Percentiles rank a stretch among this genome's conserved stretches.
phyloP scores from a whole-genome alignment of 345 rosid genomes.

The Salix viminalis region DNA sequence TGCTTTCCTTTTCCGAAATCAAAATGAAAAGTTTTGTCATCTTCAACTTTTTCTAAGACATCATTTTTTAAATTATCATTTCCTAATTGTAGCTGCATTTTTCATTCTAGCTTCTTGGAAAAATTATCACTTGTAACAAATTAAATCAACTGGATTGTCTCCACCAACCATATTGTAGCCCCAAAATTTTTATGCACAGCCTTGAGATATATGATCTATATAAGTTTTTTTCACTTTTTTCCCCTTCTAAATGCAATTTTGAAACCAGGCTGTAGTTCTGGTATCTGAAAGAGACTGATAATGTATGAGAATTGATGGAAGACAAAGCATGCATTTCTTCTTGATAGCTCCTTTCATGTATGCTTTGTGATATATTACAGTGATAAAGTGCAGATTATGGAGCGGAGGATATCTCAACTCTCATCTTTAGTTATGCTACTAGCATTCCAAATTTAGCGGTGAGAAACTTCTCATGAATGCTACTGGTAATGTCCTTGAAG shows the following conservation, averaged over 20 bases:
- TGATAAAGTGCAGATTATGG: constrained; percentile 46
- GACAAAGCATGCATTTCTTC: background rate
- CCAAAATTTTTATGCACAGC: background rate
- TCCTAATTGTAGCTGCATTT: background rate
- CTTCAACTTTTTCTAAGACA: background rate
- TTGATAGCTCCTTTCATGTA: background rate
- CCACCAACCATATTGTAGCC: background rate
- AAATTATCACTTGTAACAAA: background rate
- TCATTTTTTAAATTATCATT: background rate
- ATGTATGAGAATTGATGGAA: background rate
- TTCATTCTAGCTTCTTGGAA: background rate
- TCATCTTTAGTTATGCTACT: constrained; percentile 53
- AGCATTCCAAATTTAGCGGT: constrained; percentile 62
- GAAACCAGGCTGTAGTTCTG: background rate
- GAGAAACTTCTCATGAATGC: constrained; percentile 55
- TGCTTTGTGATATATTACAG: background rate
- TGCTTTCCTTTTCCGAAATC: background rate
- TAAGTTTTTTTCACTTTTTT: background rate
- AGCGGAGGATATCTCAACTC: constrained; percentile 43
- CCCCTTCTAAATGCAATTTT: background rate
- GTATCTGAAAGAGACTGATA: background rate
- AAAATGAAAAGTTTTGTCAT: background rate
- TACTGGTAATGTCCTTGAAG: constrained; percentile 39
- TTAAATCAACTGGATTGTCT: background rate
- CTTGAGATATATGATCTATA: background rate